Base-by-base conservation (phyloP, 1,284 basidiomycete species). In the Malassezia japonica region DNA sequence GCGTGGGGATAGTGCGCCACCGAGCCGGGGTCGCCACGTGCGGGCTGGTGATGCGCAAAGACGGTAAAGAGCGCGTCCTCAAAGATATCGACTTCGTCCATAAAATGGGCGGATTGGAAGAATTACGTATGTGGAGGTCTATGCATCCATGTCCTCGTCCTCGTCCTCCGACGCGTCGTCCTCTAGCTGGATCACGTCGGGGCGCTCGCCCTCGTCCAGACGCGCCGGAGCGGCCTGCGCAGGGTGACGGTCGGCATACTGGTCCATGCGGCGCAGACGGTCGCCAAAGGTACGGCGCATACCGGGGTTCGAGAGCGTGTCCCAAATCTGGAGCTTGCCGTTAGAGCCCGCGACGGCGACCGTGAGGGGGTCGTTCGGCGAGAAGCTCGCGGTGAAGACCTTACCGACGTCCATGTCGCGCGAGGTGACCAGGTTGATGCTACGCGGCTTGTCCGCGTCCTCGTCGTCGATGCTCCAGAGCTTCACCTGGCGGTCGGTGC, bases 371-470 rank as follows among this genome's bases (percentile, higher is more conserved):
- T 94, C 87, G 72, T 96, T 89, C 0, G 94, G 92, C 20, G 87
- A 91, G 78, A 87, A 96, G 3, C 80, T 78, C 0, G 85, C 79
- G 1, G 89, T 84, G 75, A 98, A 98, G 16, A 98, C 85, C 77
- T 94, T 94, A 74, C 92, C 92, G 41, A 95, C 82, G 36, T 88
- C 91, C n/a, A 99, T 78, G 74, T 99, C 91, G 55, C 90, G 77
- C 10, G 83, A 85, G 0, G 85, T 84, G 5, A 90, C 89, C 60
- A 98, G 78, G 72, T 83, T 89, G 68, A 96, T 87, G 6, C 56
- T 55, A 1, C 38, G 44, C 3, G 55, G 55, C 43, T 43, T 46
- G 27, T 13, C 43, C 18, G 21, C 44, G 42, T 84, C 83, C 49
- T 76, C 74, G 42, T 77, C 77, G 35, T 96, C 59, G 24, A 71